Conservation (phyloP, 163 green algal genomes). For the Chlorella variabilis region DNA sequence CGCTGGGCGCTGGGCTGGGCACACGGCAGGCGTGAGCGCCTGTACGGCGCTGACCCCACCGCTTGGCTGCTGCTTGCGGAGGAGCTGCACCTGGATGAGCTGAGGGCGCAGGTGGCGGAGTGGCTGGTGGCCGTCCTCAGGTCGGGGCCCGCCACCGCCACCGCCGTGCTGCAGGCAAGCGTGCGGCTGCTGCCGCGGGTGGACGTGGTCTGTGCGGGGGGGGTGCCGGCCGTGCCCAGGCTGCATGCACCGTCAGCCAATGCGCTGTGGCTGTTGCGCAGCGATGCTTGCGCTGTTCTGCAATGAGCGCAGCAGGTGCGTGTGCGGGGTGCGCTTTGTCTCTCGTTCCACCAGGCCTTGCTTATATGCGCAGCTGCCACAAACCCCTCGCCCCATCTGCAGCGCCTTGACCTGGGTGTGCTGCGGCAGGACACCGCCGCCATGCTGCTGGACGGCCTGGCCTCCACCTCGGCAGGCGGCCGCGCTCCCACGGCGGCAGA, state of each 20-base stretch:
- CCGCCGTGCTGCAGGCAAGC: slow-evolving; percentile 6
- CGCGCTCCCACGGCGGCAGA: background rate
- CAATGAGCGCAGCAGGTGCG: no score
- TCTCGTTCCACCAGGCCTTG: no score
- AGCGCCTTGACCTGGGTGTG: background rate
- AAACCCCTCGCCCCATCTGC: background rate
- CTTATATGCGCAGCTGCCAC: no score
- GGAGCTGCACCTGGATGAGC: slow-evolving; percentile 6
- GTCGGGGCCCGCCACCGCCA: background rate
- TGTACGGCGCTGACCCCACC: background rate
- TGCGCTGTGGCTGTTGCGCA: no score
- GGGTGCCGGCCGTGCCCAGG: no score
- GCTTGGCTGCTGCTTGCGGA: background rate
- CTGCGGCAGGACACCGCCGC: background rate
- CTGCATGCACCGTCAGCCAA: no score
- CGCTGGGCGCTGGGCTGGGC: background rate
- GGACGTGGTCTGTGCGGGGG: no score
- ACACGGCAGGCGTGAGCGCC: background rate
- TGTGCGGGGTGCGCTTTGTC: no score
- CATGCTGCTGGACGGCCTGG: slow-evolving; percentile 21
- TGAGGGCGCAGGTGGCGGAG: background rate
- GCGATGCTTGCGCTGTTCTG: no score
- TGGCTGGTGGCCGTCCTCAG: background rate
- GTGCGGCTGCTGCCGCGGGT: background rate
- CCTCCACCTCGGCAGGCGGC: background rate